Base-by-base conservation (phyloP, 495 filamentous ascomycete species). In the Immersiella caudata region DNA sequence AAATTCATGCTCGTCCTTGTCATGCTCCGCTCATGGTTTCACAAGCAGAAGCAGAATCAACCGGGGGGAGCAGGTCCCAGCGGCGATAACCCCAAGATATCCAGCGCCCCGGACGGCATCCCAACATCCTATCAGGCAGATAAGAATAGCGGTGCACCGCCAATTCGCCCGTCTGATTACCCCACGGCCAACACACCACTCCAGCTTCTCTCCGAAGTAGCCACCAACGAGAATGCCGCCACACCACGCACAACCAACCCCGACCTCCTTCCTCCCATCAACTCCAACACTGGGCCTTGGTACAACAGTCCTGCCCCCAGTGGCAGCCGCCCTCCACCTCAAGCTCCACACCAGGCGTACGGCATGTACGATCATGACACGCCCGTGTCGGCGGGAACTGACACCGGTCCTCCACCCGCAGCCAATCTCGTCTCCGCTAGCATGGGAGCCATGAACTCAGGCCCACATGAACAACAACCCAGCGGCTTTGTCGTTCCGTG, bases 1-100 rank as follows among this genome's bases (percentile, higher is more conserved):
- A 96, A 93, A 73, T 95, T 97, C 68, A 80, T 90, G 2, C 84
- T 91, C 55, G 88, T 97, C 29, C 77, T 96, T 21, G 78, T 83
- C 46, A 88, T 94, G 85, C 75, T 97, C 7, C 86, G 87, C 29
- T 87, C 83, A 5, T 91, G 91, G 87, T 96, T 94, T 71, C 75
- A 82, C 24, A 81, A 80, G 61, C 81, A 84, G 56, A 73, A 71
- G 20, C 73, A 76, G 56, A 64, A 54, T 50, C 69, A 61, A 35
- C 66, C 36, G 18, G 63, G 62, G 33, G 68, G 33, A 6, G 11
- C 61, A 21, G 63, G 9, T 24, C 3, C 9, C n/a, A 21, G 14
- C n/a, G 6, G 40, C 29, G 40, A 46, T 18, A 46, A 46, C 11
- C 2, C 11, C 5, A 65, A 65, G 29, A 50, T 21, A 12, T 25